Conservation (phyloP, 345 rosid species). For the Citrus sinensis region DNA sequence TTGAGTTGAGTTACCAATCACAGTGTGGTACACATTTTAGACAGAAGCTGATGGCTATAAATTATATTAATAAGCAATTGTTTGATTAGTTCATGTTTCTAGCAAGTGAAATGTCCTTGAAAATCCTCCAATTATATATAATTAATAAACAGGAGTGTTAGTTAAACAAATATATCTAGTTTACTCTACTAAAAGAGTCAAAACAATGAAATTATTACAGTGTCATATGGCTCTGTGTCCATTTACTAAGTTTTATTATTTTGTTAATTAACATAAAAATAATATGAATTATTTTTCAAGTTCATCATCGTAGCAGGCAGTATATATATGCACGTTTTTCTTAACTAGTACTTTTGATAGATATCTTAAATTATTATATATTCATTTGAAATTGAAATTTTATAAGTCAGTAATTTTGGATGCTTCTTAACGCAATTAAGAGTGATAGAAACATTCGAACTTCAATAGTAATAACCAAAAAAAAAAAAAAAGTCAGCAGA, state of each 20-base stretch:
- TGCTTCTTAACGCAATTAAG: background rate
- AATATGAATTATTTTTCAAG: background rate
- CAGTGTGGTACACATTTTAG: background rate
- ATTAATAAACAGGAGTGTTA: background rate
- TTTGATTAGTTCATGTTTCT: background rate
- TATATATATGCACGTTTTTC: too few species aligned
- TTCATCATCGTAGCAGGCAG: background rate
- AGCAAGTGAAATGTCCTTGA: background rate
- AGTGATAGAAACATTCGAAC: background rate
- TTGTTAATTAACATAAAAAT: background rate
- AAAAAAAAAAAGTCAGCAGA: background rate
- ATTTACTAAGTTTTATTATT: background rate
- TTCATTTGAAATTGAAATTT: background rate
- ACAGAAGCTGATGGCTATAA: background rate
- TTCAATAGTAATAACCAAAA: background rate
- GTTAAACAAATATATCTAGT: background rate
- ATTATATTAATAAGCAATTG: background rate
- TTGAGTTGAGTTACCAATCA: slow-evolving; percentile 16
- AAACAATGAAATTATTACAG: background rate
- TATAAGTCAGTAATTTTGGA: background rate
- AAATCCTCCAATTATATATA: background rate
- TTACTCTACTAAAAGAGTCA: background rate
- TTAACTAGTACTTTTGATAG: too few species aligned
- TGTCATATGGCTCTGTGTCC: too few species aligned
- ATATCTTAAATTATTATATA: too few species aligned